Evolutionary conservation across 2,329 filamentous ascomycete genomes (phyloP), one percentile per base, ranked within the genome.

Genomic region (Ramichloridium luteum): DNA sequence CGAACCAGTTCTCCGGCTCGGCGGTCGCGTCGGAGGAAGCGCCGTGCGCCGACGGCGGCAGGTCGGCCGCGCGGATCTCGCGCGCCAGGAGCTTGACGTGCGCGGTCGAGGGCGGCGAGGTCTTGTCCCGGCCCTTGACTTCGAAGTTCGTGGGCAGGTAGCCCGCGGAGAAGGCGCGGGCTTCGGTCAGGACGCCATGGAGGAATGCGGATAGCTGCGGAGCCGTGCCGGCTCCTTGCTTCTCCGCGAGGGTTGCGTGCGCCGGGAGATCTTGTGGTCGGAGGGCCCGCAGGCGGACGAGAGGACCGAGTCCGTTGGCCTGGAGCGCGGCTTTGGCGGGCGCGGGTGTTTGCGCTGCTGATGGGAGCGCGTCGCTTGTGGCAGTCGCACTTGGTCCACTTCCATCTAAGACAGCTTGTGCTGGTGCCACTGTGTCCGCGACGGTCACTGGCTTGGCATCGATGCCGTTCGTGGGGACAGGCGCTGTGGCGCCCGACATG

Each of bases 1-100:
- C 70, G 32, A 67, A 68, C 79, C 79, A 84, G 12, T 62, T 66
- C 54, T 80, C 76, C 8, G 37, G 56, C 52, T 35, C 16, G 34
- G 32, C 6, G n/a, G n/a, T n/a, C n/a, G 30, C 37, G 51, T 46
- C 20, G 4, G 23, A 14, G n/a, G n/a, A n/a, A n/a, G n/a, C n/a
- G n/a, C n/a, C n/a, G 27, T 31, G 10, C 18, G 35, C 9, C 20
- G 30, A 23, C 39, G 28, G 12, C 5, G 45, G 47, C 4, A 74
- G 55, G 17, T 64, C 62, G 20, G 56, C 50, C 1, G 57, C 55
- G 5, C 60, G 43, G 13, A 78, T 54, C 10, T 59, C 58, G 34
- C 67, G 64, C 44, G 71, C 62, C 36, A 63, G 65, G 13, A 77
- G 51, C 38, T 73, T 55, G 11, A 80, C 65, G 3, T 55, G 54